Evolutionary conservation across 495 filamentous ascomycete genomes (phyloP).

Genomic region (Aspergillus homomorphus): DNA sequence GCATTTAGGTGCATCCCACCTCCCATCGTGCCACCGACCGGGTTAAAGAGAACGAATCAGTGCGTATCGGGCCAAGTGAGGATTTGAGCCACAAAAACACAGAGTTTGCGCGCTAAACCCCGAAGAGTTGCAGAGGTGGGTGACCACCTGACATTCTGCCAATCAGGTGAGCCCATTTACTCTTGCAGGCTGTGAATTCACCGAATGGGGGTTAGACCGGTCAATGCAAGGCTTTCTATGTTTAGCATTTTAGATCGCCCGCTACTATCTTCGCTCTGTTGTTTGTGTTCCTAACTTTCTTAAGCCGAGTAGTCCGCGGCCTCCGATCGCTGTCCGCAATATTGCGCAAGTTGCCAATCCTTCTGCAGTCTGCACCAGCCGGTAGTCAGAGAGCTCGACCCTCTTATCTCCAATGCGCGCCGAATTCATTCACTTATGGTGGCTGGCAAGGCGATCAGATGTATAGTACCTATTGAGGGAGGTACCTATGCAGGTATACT

Average conservation of each 20-base stretch:
- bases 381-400: no score
- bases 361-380: neutral
- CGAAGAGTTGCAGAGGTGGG: neutral
- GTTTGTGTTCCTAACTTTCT: neutral
- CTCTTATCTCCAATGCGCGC: neutral
- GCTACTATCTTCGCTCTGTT: constrained; percentile 7
- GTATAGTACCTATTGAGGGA: no score
- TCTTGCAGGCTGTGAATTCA: constrained; percentile 30
- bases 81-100: constrained; percentile 10
- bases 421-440: neutral
- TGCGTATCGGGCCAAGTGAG: constrained; percentile 5
- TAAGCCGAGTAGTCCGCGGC: neutral
- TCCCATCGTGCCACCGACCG: constrained; percentile 21
- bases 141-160: constrained; percentile 6
- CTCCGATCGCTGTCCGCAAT: no score
- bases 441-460: neutral
- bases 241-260: constrained; percentile 37
- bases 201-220: constrained; percentile 11
- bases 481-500: no score
- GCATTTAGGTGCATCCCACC: constrained; percentile 12
- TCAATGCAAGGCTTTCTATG: constrained; percentile 44
- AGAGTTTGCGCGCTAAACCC: constrained; percentile 7
- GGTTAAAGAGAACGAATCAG: constrained; percentile 12
- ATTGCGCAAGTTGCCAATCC: neutral
- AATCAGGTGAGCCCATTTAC: constrained; percentile 17